These are phyloP conservation scores for Sugiyamaella smithiae DNA, from an alignment of 805 yeast species.

Conservation along the genomic window DNA sequence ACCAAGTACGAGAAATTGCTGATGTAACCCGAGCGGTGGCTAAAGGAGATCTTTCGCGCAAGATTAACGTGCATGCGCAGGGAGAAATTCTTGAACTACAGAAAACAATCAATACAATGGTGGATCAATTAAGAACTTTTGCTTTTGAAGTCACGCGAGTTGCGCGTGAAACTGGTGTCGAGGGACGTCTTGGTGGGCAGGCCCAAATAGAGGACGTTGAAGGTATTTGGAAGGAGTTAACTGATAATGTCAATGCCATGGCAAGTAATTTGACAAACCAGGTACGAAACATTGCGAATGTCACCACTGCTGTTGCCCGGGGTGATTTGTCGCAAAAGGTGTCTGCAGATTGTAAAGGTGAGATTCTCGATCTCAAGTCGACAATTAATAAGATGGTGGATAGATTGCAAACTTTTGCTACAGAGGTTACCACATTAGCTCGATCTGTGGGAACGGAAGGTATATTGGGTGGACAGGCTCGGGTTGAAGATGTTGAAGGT, in stretches of 20 bases:
- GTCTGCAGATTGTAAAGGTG: conserved; percentile 82
- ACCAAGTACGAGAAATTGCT: conserved; percentile 86
- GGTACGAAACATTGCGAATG: conserved; percentile 83
- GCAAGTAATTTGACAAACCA: conserved; percentile 84
- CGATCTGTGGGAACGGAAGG: conserved; percentile 89
- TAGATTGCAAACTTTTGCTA: conserved; percentile 74
- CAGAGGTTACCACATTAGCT: conserved; percentile 82
- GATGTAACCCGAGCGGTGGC: conserved; percentile 90
- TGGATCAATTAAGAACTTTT: conserved; percentile 76
- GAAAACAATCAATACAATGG: conserved; percentile 86
- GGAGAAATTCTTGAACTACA: conserved; percentile 85
- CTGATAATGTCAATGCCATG: conserved; percentile 86
- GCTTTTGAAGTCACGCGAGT: conserved; percentile 85
- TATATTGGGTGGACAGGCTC: conserved; percentile 83
- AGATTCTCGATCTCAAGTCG: conserved; percentile 73
- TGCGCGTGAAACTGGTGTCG: conserved; percentile 86
- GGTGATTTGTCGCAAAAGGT: conserved; percentile 81
- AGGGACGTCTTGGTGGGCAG: conserved; percentile 86
- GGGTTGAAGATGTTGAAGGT: conserved; percentile 76
- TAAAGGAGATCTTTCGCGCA: conserved; percentile 75
- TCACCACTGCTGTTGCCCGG: conserved; percentile 82
- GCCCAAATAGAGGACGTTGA: conserved; percentile 75
- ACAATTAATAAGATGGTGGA: conserved; percentile 89
- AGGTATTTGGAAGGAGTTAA: conserved; percentile 84
- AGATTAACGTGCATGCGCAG: conserved; percentile 87